Base-by-base conservation (phyloP, 352 stramenopile genomes). In the Globisporangium ultimum region DNA sequence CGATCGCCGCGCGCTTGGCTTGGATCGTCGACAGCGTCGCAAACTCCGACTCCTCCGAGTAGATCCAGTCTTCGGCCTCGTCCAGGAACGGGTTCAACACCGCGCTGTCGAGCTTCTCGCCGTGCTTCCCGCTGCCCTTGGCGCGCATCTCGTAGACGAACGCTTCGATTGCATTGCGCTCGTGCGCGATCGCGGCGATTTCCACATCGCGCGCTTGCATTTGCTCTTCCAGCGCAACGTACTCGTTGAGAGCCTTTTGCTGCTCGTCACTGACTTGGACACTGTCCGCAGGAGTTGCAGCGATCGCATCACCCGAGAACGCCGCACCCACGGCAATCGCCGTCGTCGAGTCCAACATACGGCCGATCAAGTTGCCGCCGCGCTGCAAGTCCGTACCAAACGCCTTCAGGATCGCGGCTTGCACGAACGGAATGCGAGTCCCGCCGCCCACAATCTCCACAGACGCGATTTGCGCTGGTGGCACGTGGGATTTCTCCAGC, bases 401-500 rank as follows among this genome's bases (percentile, higher is more conserved):
- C 18, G 71, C 79, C 21, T 89, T 76, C 17, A 89, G 58, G 48
- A 94, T 91, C 28, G 83, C 78, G 9, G 76, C 66, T 56, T 92
- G 85, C 18, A 98, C 77, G 53, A 91, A 84, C 51, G 86, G 86
- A 43, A 97, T 93, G 43, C 92, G 90, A 28, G 86, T 94, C 8
- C 87, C 89, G 43, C 93, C 93, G 34, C 93, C 93, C 2, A 97
- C 78, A 60, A 98, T 93, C 68, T 98, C 85, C 17, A 94, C 76
- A 28, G 73, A 96, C 47, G 66, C 66, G 48, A 88, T 81, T 8
- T 76, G 67, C 42, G 64, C 60, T 51, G 66, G 67, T 8, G 64
- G 11, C 14, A 88, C 63, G 18, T 78, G 64, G 0, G 85, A 74
- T 17, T 78, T 54, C 1, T 73, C 64, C 14, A 97, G 58, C 17